Base-by-base conservation (phyloP, 495 filamentous ascomycete genomes). In the Neurospora sublineolata region DNA sequence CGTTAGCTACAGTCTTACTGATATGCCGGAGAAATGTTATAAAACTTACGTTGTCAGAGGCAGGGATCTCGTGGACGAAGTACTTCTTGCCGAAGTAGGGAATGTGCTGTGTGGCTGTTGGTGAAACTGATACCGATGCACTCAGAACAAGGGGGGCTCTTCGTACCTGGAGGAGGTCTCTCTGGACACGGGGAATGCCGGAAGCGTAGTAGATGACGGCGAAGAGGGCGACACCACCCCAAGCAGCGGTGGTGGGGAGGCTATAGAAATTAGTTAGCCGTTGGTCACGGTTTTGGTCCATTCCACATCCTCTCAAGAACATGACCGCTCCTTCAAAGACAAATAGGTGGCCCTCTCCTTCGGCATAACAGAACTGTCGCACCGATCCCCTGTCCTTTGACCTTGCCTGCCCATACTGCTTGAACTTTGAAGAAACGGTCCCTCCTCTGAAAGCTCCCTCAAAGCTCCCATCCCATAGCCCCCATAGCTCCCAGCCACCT, bases 171-270 rank as follows among this genome's bases (percentile, higher is more conserved):
- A 86, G 80, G 77, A 90, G 85, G 73, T 90, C 88, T 23, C 76
- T 71, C 76, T 84, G 77, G 71, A 90, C 81, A 39, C 77, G 75
- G 52, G 88, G 88, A 37, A 90, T 85, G 70, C 86, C 87, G 33
- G 86, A 87, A 77, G 87, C 85, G 78, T 83, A 87, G 83, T 81
- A 89, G 74, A 90, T 82, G 70, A 86, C 84, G 75, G 83, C 82
- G 76, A 89, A 82, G 71, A 87, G 83, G 67, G 84, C 87, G 41
- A 86, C 84, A 52, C 81, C 84, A 70, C 86, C 87, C 77, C 89
- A 88, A 14, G 79, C 78, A 68, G 52, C 52, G 52, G 52, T 1
- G 12, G 6, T 9, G 52, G 52, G 52, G 52, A 64, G 52, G 52
- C 52, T 64, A 27, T 33, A 64, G 52, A 8, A 33, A 33, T 8